Evolutionary conservation across 2,329 filamentous ascomycete genomes (phyloP), one percentile per base, ranked within the genome.

Genomic region (Gaeumannomyces tritici): DNA sequence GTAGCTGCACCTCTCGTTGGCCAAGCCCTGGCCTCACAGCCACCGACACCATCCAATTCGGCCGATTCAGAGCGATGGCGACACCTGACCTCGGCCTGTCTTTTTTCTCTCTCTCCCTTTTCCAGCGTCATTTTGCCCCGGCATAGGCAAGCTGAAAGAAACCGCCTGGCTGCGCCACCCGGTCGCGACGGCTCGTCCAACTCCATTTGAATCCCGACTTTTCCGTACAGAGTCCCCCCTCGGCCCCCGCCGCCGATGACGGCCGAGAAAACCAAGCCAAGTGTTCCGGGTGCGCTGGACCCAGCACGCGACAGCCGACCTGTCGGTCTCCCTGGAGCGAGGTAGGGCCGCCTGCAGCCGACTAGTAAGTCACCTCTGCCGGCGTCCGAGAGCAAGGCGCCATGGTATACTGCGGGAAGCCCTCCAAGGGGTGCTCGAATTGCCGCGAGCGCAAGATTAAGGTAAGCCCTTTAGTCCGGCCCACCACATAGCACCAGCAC

Each of bases 321-420:
- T 21, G 26, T 7, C 55, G 26, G 8, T 24, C 42, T 51, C 42
- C 15, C 7, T 6, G 33, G 15, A 18, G 35, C 35, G 35, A 42
- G 35, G 35, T 42, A 42, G 35, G 35, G 35, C 35, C 35, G 35
- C 35, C 35, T 42, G 21, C 42, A 21, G 42, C 21, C 42, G 24
- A 8, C 42, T 24, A 51, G 42, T 21, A 21, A 51, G n/a, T 21
- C 42, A 51, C 42, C 42, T 24, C 11, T 24, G 42, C 42, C 42
- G 42, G 18, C 42, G 42, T n/a, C 42, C 21, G 42, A 24, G 21
- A 24, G 42, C 42, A 21, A 51, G 42, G n/a, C 42, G 42, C 56
- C 62, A 84, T 84, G 82, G 81, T 84, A 7, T 84, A 83, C 67
- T 83, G 82, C 66, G 81, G 82, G 6, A 83, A 83, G 67, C 81